These are phyloP conservation scores for Neurospora sp. DNA, from an alignment of 495 filamentous ascomycete genomes.

Conservation along the genomic window DNA sequence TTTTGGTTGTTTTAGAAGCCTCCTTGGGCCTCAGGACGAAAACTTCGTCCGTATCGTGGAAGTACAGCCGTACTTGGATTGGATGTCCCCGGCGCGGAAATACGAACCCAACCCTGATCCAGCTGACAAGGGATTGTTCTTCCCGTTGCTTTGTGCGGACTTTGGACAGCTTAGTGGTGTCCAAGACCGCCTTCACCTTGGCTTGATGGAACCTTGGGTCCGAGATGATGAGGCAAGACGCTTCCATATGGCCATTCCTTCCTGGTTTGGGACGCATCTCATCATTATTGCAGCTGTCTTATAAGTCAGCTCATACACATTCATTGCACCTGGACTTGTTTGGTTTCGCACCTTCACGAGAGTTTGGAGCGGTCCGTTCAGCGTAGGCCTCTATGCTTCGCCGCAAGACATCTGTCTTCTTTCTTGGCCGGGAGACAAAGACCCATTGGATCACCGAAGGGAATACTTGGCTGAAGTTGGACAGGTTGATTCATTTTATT, in stretches of 20 bases:
- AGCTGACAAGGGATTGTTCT: not conserved
- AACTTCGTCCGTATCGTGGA: not conserved
- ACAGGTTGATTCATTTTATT: not conserved
- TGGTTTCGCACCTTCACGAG: not conserved
- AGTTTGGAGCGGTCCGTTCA: not conserved
- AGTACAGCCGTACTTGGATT: not conserved
- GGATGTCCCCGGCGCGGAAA: not conserved
- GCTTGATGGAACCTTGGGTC: not conserved
- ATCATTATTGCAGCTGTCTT: not conserved
- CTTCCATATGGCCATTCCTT: not conserved
- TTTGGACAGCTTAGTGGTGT: not conserved
- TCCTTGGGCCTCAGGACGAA: not conserved
- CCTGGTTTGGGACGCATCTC: not conserved
- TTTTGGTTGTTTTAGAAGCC: not conserved
- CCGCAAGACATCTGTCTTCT: not conserved
- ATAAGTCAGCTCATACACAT: not conserved
- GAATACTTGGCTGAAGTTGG: not conserved
- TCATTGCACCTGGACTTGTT: not conserved
- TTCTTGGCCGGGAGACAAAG: not conserved
- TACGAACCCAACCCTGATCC: not conserved
- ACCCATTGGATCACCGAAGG: not conserved
- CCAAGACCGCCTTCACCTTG: not conserved
- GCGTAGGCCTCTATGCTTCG: not conserved
- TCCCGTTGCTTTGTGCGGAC: not conserved
- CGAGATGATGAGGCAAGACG: not conserved